Evolutionary conservation across 1,139 yeast genomes (phyloP), one percentile per base, ranked within the genome.

Genomic region (Blastobotrys proliferans): DNA sequence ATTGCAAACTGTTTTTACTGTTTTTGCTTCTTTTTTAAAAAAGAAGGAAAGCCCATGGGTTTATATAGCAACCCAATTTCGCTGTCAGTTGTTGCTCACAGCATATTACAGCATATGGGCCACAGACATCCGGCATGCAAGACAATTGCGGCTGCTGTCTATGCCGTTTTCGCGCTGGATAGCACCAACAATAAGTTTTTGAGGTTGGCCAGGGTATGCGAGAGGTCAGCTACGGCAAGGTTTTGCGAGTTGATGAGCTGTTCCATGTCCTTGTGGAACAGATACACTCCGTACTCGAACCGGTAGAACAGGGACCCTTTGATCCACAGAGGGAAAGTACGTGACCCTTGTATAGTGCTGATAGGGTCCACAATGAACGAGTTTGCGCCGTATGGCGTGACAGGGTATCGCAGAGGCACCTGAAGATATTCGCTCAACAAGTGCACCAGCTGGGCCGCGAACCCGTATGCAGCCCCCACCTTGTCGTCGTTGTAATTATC

Each of bases 351-450:
- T 22, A 72, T 67, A 18, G 63, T 61, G 25, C 76, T 68, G 13
- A 76, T 69, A 2, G 74, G 73, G 54, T 77, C 82, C 35, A 66
- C 55, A 22, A 77, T 68, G 49, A 70, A 74, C 0, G 79, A 72
- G 30, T 69, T 72, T 13, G 77, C 70, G 2, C 82, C 81, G 45
- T 65, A 64, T 10, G 73, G 70, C 36, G 68, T 69, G 2, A 76
- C 60, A 1, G 80, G 80, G 49, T 76, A 77, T 38, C 79, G 62
- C 38, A 77, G 56, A 1, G 79, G 72, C 1, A 74, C 64, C 9
- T 64, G 64, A 37, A 77, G 55, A 48, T 75, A 73, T 26, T 57
- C 55, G 1, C 79, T 66, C 3, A 77, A 54, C 9, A 69, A 48
- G 10, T 58, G 56, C 2, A 74, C 64, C 4, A 77, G 56, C 28